These are phyloP conservation scores for Drechslerella stenobrocha DNA, from an alignment of 2,329 filamentous ascomycete species.

Conservation along the genomic window DNA sequence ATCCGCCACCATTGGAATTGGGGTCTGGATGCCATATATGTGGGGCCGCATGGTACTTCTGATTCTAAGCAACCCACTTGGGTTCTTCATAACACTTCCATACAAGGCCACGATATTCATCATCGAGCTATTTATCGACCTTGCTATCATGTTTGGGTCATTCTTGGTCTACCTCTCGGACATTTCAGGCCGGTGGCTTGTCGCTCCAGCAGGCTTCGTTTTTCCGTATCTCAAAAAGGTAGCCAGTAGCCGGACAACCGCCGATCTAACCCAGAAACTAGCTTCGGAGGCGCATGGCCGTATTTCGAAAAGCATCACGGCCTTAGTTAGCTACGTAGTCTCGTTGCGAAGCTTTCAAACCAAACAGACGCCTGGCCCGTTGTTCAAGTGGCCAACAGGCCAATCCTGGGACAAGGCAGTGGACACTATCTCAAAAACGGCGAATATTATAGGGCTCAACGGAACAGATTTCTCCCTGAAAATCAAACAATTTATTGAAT, in stretches of 20 bases:
- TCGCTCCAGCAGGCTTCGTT: constrained; percentile 45
- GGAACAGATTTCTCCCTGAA: constrained; percentile 26
- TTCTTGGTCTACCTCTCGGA: constrained; percentile 51
- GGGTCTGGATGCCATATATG: constrained; percentile 89
- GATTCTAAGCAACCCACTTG: constrained; percentile 52
- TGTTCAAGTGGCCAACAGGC: constrained; percentile 23
- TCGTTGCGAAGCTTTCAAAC: constrained; percentile 30
- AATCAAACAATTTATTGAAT: constrained; percentile 20
- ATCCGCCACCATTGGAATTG: constrained; percentile 78
- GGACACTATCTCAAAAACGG: constrained; percentile 23
- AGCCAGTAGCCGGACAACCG: constrained; percentile 38
- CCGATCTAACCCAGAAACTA: constrained; percentile 49
- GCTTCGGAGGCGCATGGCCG: constrained; percentile 52
- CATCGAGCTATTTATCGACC: constrained; percentile 52
- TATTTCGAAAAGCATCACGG: constrained; percentile 34
- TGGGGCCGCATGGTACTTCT: constrained; percentile 79
- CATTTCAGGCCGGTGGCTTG: constrained; percentile 44
- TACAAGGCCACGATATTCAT: constrained; percentile 50
- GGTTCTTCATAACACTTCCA: constrained; percentile 52
- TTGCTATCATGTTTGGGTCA: constrained; percentile 50
- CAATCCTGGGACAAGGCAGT: constrained; percentile 28
- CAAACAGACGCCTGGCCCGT: constrained; percentile 12
- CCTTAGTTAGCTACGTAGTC: constrained; percentile 20
- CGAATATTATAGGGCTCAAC: constrained; percentile 21
- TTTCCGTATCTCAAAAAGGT: constrained; percentile 49